These are phyloP conservation scores for Danielia reshetovae DNA, from an alignment of 805 yeast genomes.

Conservation along the genomic window DNA sequence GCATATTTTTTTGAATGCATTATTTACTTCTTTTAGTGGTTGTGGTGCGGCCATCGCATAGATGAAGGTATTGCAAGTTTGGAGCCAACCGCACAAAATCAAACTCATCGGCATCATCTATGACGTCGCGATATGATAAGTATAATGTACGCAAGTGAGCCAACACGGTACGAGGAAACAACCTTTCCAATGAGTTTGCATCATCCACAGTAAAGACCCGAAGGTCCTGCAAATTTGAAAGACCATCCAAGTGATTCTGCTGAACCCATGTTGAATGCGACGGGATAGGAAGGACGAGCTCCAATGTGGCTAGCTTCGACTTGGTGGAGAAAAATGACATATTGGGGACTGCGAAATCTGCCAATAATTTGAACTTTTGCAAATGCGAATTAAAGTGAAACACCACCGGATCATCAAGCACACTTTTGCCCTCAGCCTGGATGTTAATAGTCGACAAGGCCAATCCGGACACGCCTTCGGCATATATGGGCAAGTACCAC, in stretches of 20 bases:
- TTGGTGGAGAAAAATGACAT: not conserved
- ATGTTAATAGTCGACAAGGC: not conserved
- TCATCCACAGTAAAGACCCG: not conserved
- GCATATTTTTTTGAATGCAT: slow-evolving; percentile 18
- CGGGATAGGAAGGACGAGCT: not conserved
- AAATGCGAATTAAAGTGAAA: not conserved
- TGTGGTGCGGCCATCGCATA: slow-evolving; percentile 1
- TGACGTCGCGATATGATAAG: not conserved
- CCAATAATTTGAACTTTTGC: not conserved
- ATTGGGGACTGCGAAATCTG: not conserved
- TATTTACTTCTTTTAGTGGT: slow-evolving; percentile 1
- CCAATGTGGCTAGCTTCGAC: not conserved
- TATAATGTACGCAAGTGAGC: not conserved
- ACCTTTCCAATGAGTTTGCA: not conserved
- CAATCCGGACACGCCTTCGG: not conserved
- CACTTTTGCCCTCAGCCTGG: not conserved
- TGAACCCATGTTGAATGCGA: not conserved
- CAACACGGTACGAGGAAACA: not conserved
- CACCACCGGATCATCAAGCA: not conserved
- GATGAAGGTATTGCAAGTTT: not conserved
- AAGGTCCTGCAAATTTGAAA: not conserved
- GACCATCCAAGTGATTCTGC: not conserved
- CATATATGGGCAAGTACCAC: not conserved
- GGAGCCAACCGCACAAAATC: not conserved
- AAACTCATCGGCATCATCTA: not conserved